These are phyloP conservation scores for Tolypocladium ovalisporum DNA, from an alignment of 2,329 filamentous ascomycete species.

Conservation along the genomic window DNA sequence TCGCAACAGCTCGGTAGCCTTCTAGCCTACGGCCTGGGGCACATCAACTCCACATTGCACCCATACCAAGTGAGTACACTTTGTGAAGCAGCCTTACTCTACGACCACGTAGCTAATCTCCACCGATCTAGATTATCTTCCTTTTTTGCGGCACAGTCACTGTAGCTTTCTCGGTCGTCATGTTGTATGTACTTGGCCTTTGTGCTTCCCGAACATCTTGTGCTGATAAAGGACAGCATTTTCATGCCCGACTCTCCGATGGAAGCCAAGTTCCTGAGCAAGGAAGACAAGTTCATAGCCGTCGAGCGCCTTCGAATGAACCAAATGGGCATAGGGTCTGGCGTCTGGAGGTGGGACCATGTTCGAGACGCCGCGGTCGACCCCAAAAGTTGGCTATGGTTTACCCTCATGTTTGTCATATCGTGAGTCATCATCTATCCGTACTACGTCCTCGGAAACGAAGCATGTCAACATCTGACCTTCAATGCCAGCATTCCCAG, in stretches of 20 bases:
- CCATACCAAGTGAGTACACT: constrained; percentile 34
- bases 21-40: constrained; percentile 46
- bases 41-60: constrained; percentile 34
- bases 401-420: constrained; percentile 41
- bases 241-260: constrained; percentile 39
- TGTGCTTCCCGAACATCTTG: not conserved
- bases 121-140: constrained; percentile 34
- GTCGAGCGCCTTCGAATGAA: constrained; percentile 42
- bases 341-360: constrained; percentile 41
- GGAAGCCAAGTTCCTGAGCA: constrained; percentile 38
- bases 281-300: constrained; percentile 39
- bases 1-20: constrained; percentile 35
- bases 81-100: not conserved
- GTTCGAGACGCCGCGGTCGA: constrained; percentile 42
- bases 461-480: not conserved
- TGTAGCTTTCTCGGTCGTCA: constrained; percentile 30
- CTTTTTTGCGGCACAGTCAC: constrained; percentile 41
- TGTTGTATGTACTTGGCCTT: constrained; percentile 17
- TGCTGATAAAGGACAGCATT: constrained; percentile 3
- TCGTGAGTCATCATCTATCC: constrained; percentile 38
- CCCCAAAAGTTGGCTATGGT: constrained; percentile 49
- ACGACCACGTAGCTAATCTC: not conserved
- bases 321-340: constrained; percentile 41
- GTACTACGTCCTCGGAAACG: too few species aligned
- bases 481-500: not conserved